Conservation (phyloP, 768 basidiomycete genomes). For the Lactarius sanguifluus region DNA sequence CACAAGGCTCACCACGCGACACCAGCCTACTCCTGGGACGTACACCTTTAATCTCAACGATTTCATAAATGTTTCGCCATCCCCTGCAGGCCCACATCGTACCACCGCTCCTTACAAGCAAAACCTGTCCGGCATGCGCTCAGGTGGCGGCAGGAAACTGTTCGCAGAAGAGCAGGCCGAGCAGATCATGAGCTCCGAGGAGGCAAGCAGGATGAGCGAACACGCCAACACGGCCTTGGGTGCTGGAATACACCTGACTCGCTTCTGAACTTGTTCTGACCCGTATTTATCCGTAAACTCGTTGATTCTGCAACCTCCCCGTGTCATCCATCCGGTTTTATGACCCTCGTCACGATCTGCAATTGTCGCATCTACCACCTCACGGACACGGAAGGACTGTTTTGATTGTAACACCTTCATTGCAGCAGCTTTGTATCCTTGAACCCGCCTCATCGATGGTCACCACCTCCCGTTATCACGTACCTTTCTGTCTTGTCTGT, state of each 20-base stretch:
- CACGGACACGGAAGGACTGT: conserved; percentile 30
- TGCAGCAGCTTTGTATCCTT: conserved; percentile 26
- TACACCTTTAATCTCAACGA: conserved; percentile 31
- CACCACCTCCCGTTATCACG: conserved; percentile 6
- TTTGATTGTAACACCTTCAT: conserved; percentile 27
- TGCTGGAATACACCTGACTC: conserved; percentile 29
- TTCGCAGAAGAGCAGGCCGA: conserved; percentile 29
- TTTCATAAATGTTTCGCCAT: conserved; percentile 32
- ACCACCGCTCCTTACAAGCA: conserved; percentile 24
- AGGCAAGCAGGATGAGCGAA: conserved; percentile 20
- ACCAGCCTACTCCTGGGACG: conserved; percentile 29
- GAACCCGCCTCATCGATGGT: conserved; percentile 19
- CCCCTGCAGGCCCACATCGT: conserved; percentile 28
- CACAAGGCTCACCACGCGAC: conserved; percentile 20
- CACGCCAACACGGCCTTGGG: conserved; percentile 27
- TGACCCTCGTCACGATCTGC: conserved; percentile 29
- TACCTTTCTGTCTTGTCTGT: not conserved
- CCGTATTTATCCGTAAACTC: conserved; percentile 28
- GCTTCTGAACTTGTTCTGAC: conserved; percentile 20
- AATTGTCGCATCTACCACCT: conserved; percentile 31
- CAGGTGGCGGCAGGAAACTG: conserved; percentile 28
- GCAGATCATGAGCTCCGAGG: conserved; percentile 19
- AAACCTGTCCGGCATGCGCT: conserved; percentile 27
- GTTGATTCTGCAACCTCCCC: conserved; percentile 20
- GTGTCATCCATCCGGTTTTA: conserved; percentile 24